These are phyloP conservation scores for Xanthoconium purpureum DNA, from an alignment of 768 basidiomycete species.

Conservation along the genomic window DNA sequence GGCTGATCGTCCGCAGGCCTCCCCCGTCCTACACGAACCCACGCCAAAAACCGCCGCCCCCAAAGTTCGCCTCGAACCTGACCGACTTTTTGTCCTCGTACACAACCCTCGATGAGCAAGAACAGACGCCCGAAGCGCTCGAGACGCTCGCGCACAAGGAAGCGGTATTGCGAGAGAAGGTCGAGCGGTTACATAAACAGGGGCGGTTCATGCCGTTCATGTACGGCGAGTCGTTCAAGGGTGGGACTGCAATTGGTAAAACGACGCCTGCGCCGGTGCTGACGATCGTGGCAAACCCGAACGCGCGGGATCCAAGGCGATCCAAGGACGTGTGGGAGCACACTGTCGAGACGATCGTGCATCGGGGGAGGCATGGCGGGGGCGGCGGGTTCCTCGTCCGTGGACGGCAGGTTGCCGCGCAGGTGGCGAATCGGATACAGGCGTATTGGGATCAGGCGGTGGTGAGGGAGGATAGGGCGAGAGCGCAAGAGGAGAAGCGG, in stretches of 20 bases:
- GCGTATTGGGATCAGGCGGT: constrained; percentile 73
- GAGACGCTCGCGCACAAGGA: constrained; percentile 40
- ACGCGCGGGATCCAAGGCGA: constrained; percentile 25
- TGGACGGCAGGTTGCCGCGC: constrained; percentile 45
- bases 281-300: constrained; percentile 14
- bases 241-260: not conserved
- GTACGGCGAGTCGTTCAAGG: constrained; percentile 27
- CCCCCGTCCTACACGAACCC: constrained; percentile 63
- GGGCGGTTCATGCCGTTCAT: constrained; percentile 46
- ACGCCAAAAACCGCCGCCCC: constrained; percentile 55
- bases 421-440: constrained; percentile 63
- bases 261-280: not conserved
- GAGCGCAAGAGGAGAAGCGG: constrained; percentile 62
- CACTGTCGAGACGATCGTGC: constrained; percentile 47
- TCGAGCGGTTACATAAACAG: constrained; percentile 41
- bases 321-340: constrained; percentile 55
- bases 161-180: constrained; percentile 42
- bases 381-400: constrained; percentile 8
- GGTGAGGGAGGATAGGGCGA: constrained; percentile 57
- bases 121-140: constrained; percentile 40
- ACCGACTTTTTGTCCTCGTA: constrained; percentile 61
- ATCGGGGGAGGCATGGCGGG: constrained; percentile 17
- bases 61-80: constrained; percentile 54
- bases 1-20: constrained; percentile 63
- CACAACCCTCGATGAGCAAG: constrained; percentile 47